Evolutionary conservation across 2,329 filamentous ascomycete genomes (phyloP).

Genomic region (Aspergillus japonicus): DNA sequence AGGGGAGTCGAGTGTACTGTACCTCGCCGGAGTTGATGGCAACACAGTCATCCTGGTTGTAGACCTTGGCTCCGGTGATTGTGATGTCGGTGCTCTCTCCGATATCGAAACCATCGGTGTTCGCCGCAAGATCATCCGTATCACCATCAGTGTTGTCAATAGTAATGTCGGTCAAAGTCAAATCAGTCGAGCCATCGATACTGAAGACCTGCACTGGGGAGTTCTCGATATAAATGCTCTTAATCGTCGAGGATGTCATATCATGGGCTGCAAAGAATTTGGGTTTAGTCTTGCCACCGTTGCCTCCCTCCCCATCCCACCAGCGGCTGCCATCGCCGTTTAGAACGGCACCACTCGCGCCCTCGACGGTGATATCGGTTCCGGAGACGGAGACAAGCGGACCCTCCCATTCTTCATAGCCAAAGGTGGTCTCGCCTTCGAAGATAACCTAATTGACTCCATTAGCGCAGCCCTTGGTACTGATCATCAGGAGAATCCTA

Average conservation of each 20-base stretch:
- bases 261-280: constrained; percentile 59
- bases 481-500: background rate
- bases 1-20: background rate
- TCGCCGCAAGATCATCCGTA: constrained; percentile 41
- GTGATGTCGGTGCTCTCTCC: constrained; percentile 47
- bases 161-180: constrained; percentile 53
- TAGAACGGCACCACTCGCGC: constrained; percentile 52
- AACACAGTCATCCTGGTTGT: constrained; percentile 62
- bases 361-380: constrained; percentile 53
- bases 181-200: constrained; percentile 45
- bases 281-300: constrained; percentile 65
- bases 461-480: background rate
- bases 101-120: constrained; percentile 50
- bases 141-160: constrained; percentile 61
- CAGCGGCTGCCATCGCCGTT: constrained; percentile 57
- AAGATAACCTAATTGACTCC: constrained; percentile 53
- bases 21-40: constrained; percentile 57
- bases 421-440: constrained; percentile 65
- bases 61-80: constrained; percentile 53
- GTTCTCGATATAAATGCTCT: constrained; percentile 36
- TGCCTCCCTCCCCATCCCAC: constrained; percentile 62
- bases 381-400: constrained; percentile 64
- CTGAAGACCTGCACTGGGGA: constrained; percentile 41
- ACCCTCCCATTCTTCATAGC: constrained; percentile 63
- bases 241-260: constrained; percentile 34